A percentile compares a stretch with the other conserved stretches of the same genome.
These are phyloP conservation scores for Colletotrichum echinochloae DNA, from an alignment of 2,329 filamentous ascomycete species.

Conservation along the genomic window DNA sequence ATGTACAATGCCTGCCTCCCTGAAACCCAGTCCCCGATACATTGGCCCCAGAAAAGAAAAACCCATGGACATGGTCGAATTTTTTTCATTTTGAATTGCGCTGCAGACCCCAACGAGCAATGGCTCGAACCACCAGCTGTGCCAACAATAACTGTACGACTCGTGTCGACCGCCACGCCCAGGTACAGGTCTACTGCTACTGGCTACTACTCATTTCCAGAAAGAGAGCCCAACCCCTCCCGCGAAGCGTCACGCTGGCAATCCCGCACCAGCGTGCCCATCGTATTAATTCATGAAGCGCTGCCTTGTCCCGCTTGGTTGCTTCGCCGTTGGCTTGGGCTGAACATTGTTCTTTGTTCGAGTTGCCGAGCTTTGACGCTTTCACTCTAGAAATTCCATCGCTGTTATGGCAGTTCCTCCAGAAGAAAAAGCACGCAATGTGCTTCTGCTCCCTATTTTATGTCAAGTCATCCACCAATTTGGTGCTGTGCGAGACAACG, in stretches of 20 bases:
- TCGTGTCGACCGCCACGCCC: background rate
- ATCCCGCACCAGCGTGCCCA: conserved; percentile 9
- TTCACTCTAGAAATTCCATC: background rate
- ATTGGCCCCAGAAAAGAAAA: background rate
- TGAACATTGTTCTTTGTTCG: conserved; percentile 3
- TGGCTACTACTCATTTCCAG: conserved; percentile 14
- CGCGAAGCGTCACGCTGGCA: conserved; percentile 5
- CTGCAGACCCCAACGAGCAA: conserved; percentile 6
- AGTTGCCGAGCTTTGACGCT: background rate
- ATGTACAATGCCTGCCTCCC: conserved; percentile 30
- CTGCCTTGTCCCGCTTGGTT: conserved; percentile 1
- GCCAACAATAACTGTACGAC: conserved; percentile 7
- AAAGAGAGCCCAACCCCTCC: background rate
- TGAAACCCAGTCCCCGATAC: background rate
- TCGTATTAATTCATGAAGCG: conserved; percentile 12
- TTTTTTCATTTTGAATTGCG: conserved; percentile 17
- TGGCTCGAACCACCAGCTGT: conserved; percentile 16
- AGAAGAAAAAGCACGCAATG: background rate
- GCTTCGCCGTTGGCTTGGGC: conserved; percentile 8
- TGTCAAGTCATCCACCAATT: background rate
- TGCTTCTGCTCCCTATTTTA: background rate
- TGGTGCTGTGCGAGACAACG: background rate
- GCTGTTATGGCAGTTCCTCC: background rate
- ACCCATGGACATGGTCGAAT: conserved; percentile 1
- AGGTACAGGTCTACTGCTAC: background rate